Evolutionary conservation across 768 basidiomycete genomes (phyloP).

Genomic region (Mycena floridula): DNA sequence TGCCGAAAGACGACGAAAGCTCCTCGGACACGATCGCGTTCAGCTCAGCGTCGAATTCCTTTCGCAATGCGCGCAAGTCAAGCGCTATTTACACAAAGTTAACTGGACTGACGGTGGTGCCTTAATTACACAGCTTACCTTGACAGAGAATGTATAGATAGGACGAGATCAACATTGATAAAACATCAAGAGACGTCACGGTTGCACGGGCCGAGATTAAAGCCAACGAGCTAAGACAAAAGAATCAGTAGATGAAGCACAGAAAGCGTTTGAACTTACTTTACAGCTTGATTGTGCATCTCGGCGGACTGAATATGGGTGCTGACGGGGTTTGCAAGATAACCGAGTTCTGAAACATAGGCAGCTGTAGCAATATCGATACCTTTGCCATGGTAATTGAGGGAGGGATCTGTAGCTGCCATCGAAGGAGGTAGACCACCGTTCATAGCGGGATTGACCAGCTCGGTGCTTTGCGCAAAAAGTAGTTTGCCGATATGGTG

Average conservation of each 20-base stretch:
- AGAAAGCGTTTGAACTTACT: conserved; percentile 36
- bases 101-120: conserved; percentile 4
- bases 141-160: conserved; percentile 73
- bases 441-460: conserved; percentile 78
- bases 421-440: conserved; percentile 71
- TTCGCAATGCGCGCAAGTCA: conserved; percentile 70
- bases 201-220: conserved; percentile 74
- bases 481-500: conserved; percentile 46
- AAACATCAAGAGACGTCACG: conserved; percentile 60
- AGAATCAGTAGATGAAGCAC: conserved; percentile 3
- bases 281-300: conserved; percentile 82
- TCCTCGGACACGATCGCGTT: conserved; percentile 43
- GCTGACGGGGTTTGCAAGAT: conserved; percentile 70
- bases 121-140: conserved; percentile 23
- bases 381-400: conserved; percentile 77
- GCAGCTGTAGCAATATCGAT: conserved; percentile 79
- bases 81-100: conserved; percentile 37
- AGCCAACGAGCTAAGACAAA: conserved; percentile 41
- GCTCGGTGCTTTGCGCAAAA: conserved; percentile 53
- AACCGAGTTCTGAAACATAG: conserved; percentile 73
- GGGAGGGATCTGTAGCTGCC: conserved; percentile 66
- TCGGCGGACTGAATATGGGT: conserved; percentile 81
- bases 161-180: conserved; percentile 61
- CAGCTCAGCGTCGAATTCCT: conserved; percentile 48
- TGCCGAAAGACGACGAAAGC: conserved; percentile 37